phyloP scores from a whole-genome alignment of 1,284 basidiomycete genomes.

The Cutaneotrichosporon cutaneum region DNA sequence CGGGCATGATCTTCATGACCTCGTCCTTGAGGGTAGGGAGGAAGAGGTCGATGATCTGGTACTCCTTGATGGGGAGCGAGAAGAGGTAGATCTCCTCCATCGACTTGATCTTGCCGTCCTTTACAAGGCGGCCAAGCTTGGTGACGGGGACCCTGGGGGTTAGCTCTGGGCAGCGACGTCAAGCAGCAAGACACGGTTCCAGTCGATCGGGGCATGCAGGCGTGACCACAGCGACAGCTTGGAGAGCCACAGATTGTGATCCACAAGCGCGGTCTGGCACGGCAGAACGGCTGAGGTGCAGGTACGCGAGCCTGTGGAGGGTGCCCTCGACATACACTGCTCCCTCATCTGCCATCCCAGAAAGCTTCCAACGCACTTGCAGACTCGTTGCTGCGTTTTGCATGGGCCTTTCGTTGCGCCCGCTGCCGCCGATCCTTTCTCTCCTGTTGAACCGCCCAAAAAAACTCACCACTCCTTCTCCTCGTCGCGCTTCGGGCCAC shows the following conservation, averaged over 20 bases:
- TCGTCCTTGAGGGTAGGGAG: slow-evolving; percentile 96
- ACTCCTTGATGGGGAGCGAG: slow-evolving; percentile 98
- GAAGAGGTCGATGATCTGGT: slow-evolving; percentile 97
- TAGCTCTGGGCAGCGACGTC: too few species aligned
- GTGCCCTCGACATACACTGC: too few species aligned
- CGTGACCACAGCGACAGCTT: too few species aligned
- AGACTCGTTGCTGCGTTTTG: not conserved
- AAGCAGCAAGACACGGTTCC: too few species aligned
- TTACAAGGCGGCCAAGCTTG: slow-evolving; percentile 97
- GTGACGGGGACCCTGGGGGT: slow-evolving; percentile 86
- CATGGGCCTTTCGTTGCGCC: not conserved
- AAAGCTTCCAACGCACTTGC: not conserved
- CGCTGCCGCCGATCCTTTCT: not conserved
- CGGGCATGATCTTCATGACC: slow-evolving; percentile 99
- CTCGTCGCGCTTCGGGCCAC: slow-evolving; percentile 96
- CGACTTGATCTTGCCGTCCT: slow-evolving; percentile 99
- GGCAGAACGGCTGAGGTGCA: too few species aligned
- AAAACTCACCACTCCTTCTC: slow-evolving; percentile 94
- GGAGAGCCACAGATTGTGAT: too few species aligned
- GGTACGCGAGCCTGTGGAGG: too few species aligned
- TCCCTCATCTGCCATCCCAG: too few species aligned
- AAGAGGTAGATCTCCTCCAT: slow-evolving; percentile 99
- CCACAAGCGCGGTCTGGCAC: too few species aligned
- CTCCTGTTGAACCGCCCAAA: not conserved
- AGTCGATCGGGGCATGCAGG: too few species aligned